phyloP scores from a whole-genome alignment of 371 early-diverging fungal species.

The Mucor velutinosus region DNA sequence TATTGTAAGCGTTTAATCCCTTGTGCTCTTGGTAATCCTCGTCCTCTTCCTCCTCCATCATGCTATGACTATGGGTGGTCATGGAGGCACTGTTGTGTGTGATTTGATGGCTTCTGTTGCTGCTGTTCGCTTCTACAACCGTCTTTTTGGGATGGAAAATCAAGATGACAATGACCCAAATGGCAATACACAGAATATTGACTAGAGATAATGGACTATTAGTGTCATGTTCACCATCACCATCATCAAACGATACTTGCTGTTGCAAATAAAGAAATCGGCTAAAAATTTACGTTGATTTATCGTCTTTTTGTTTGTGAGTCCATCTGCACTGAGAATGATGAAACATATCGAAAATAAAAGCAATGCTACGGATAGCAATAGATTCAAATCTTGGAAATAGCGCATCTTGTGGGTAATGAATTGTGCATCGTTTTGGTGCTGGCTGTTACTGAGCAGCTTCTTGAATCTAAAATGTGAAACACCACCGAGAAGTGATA shows the following conservation, averaged over 20 bases:
- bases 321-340: conserved; percentile 44
- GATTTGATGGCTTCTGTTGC: not conserved
- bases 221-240: not conserved
- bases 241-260: conserved; percentile 20
- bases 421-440: conserved; percentile 28
- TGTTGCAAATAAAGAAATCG: conserved; percentile 50
- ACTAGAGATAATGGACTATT: conserved; percentile 19
- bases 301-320: conserved; percentile 31
- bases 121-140: not conserved
- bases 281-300: conserved; percentile 44
- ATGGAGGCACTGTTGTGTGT: not conserved
- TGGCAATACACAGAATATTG: conserved; percentile 34
- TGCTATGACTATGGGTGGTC: not conserved
- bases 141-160: conserved; percentile 47
- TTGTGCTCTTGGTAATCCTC: not conserved
- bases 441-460: conserved; percentile 29
- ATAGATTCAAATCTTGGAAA: conserved; percentile 49
- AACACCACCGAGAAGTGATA: conserved; percentile 41
- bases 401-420: conserved; percentile 44
- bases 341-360: conserved; percentile 34
- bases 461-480: conserved; percentile 51
- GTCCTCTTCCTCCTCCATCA: not conserved
- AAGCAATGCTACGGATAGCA: conserved; percentile 38
- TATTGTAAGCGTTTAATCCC: not conserved
- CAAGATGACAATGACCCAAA: conserved; percentile 44